Percentiles rank a stretch among this genome's conserved stretches.
These are phyloP conservation scores for Radiomyces spectabilis DNA, from an alignment of 192 early-diverging fungal species.

Conservation along the genomic window DNA sequence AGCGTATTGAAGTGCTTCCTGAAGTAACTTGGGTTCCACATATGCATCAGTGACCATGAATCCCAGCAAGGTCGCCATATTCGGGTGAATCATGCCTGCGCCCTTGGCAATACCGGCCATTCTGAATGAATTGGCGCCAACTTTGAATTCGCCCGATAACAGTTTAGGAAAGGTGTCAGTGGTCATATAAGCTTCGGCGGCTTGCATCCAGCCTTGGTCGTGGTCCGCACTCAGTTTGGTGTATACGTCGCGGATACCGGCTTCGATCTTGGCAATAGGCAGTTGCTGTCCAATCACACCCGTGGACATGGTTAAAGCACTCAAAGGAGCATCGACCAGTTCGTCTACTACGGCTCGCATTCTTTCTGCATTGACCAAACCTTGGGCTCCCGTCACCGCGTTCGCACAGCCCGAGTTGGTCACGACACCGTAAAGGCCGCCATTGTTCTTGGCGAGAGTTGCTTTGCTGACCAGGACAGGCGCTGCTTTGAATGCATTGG, in stretches of 20 bases:
- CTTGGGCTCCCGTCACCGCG: conserved; percentile 86
- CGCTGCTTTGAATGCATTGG: conserved; percentile 86
- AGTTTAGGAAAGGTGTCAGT: conserved; percentile 98
- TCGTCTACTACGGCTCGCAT: conserved; percentile 57
- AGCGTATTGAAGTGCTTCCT: conserved; percentile 68
- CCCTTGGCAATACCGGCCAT: conserved; percentile 96
- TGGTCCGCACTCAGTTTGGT: conserved; percentile 40
- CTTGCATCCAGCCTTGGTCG: conserved; percentile 64
- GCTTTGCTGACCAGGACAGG: conserved; percentile 71
- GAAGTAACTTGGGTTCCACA: conserved; percentile 55
- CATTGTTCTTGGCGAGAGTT: conserved; percentile 44
- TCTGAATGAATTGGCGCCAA: conserved; percentile 47
- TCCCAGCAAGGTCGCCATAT: conserved; percentile 94
- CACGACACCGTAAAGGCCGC: conserved; percentile 46
- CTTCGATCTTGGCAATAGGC: conserved; percentile 72
- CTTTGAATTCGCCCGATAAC: conserved; percentile 43
- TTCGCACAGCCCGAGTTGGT: conserved; percentile 94
- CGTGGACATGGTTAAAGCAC: conserved; percentile 86
- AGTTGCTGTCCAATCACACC: conserved; percentile 94
- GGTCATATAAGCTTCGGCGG: conserved; percentile 89
- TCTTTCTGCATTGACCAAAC: conserved; percentile 65
- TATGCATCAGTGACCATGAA: conserved; percentile 81
- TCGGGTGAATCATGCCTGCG: conserved; percentile 98
- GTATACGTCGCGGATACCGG: conserved; percentile 51
- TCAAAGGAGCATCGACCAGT: conserved; percentile 32